phyloP scores from a whole-genome alignment of 2,329 filamentous ascomycete genomes.

The Bipolaris oryzae region DNA sequence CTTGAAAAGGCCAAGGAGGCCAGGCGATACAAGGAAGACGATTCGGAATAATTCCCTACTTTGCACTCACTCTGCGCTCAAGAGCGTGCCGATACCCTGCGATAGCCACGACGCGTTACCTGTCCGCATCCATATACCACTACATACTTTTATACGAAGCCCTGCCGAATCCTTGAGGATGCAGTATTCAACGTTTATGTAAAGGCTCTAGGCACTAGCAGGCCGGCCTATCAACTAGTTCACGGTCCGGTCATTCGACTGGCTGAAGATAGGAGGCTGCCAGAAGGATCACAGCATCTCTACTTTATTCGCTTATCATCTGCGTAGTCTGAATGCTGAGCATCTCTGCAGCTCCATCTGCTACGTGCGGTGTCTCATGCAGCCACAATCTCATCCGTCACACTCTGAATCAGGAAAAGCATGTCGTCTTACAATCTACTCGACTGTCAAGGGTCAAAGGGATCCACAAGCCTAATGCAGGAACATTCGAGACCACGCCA shows the following conservation, averaged over 20 bases:
- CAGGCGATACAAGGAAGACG: conserved; percentile 33
- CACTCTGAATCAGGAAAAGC: conserved; percentile 1
- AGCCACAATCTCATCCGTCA: neutral
- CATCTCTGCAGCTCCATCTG: neutral
- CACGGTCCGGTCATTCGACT: neutral
- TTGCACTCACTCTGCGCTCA: neutral
- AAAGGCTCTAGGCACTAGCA: conserved; percentile 1
- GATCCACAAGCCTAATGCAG: conserved; percentile 11
- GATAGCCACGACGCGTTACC: neutral
- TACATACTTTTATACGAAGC: neutral
- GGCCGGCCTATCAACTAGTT: conserved; percentile 3
- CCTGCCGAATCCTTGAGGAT: neutral
- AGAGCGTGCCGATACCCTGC: neutral
- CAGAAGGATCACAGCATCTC: neutral
- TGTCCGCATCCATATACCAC: neutral
- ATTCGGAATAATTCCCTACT: conserved; percentile 35
- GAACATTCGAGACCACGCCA: conserved; percentile 8
- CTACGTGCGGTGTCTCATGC: neutral
- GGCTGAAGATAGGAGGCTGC: neutral
- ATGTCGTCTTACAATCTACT: neutral
- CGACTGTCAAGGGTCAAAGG: no score
- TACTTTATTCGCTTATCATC: neutral
- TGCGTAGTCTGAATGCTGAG: neutral
- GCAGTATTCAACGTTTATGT: neutral
- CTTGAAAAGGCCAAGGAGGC: conserved; percentile 32